Evolutionary conservation across 2,329 filamentous ascomycete species (phyloP).

Genomic region (Cladosporium sp.): DNA sequence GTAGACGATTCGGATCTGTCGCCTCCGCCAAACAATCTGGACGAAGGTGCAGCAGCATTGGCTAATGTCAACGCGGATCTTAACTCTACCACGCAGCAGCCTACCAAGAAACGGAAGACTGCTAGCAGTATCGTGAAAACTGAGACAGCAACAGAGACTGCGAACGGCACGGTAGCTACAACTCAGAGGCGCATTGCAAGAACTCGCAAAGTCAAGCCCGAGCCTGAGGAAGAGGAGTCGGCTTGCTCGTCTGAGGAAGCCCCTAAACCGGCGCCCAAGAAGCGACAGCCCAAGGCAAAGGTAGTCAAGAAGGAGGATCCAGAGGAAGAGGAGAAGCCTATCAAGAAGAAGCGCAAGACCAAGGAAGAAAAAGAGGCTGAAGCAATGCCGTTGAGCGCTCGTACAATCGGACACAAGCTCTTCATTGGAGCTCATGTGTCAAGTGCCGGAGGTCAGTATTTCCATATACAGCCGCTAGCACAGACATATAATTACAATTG

Average conservation of each 20-base stretch:
- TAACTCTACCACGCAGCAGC: not conserved
- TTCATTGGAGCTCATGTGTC: slow-evolving; percentile 92
- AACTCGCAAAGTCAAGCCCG: slow-evolving; percentile 21
- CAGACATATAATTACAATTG: too few relatives aligned
- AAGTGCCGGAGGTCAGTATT: slow-evolving; percentile 72
- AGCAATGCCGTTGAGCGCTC: slow-evolving; percentile 65
- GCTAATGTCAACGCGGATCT: slow-evolving; percentile 18
- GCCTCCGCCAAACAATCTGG: slow-evolving; percentile 26
- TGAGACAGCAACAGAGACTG: not conserved
- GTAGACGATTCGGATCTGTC: slow-evolving; percentile 28
- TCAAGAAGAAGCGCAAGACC: slow-evolving; percentile 53
- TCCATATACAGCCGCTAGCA: slow-evolving; percentile 16
- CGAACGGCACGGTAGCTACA: not conserved
- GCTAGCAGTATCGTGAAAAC: not conserved
- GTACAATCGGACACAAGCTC: slow-evolving; percentile 74
- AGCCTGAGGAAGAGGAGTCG: slow-evolving; percentile 19
- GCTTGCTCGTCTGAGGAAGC: not conserved
- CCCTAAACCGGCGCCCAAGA: not conserved
- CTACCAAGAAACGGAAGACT: slow-evolving; percentile 30
- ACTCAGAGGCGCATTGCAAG: not conserved
- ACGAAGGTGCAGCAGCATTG: slow-evolving; percentile 21
- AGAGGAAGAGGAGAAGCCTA: slow-evolving; percentile 9
- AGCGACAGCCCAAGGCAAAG: slow-evolving; percentile 24
- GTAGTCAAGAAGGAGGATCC: slow-evolving; percentile 18
- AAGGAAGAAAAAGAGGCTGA: slow-evolving; percentile 60